Evolutionary conservation across 2,329 filamentous ascomycete genomes (phyloP).

Genomic region (Lachnellula cervina): DNA sequence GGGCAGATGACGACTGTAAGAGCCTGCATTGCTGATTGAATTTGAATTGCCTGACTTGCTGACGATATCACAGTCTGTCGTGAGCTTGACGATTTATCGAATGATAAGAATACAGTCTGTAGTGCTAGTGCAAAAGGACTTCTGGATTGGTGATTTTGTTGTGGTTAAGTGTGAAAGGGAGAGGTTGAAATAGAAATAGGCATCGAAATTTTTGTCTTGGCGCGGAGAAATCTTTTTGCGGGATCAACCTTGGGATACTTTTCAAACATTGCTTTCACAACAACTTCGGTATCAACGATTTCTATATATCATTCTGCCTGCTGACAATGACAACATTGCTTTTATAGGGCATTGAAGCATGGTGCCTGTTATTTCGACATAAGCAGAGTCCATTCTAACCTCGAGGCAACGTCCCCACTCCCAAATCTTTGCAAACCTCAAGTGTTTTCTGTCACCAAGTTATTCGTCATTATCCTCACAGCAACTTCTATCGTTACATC

Average conservation of each 20-base stretch:
- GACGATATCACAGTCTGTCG: constrained; percentile 7
- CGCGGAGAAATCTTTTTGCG: background rate
- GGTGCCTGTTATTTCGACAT: too few relatives aligned
- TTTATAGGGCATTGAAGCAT: too few relatives aligned
- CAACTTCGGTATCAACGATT: background rate
- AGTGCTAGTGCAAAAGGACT: constrained; percentile 14
- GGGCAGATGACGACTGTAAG: constrained; percentile 28
- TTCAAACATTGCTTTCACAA: background rate
- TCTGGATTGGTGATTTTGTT: constrained; percentile 17
- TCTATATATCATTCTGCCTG: too few relatives aligned
- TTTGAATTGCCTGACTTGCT: constrained; percentile 5
- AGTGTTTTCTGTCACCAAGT: too few relatives aligned
- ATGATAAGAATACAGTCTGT: constrained; percentile 10
- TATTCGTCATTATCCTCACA: too few relatives aligned
- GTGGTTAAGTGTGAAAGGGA: background rate
- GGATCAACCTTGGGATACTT: background rate
- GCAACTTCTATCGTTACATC: too few relatives aligned
- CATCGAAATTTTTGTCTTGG: background rate
- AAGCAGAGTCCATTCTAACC: too few relatives aligned
- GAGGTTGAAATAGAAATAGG: background rate
- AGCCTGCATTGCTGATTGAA: background rate
- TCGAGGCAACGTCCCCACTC: too few relatives aligned
- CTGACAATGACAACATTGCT: too few relatives aligned
- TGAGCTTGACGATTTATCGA: constrained; percentile 10
- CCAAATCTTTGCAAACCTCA: too few relatives aligned